Conservation (phyloP, 768 basidiomycete species). For the Leccinum truebloodii region DNA sequence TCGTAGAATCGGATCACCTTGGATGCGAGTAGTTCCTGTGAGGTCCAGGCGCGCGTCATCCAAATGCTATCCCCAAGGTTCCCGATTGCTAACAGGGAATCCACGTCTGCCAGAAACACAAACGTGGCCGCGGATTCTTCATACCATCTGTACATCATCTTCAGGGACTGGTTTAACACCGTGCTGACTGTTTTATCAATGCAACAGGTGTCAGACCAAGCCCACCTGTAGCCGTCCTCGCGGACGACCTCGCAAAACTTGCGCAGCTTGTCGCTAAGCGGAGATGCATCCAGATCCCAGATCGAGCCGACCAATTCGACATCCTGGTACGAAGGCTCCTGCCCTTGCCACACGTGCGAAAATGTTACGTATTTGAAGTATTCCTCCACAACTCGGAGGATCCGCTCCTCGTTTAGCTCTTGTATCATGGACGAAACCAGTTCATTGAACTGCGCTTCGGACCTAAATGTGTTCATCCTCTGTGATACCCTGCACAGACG, state of each 20-base stretch:
- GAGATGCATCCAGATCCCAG: background rate
- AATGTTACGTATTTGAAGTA: constrained; percentile 3
- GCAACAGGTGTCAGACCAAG: background rate
- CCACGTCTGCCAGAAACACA: background rate
- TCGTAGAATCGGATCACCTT: too few species aligned
- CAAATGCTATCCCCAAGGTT: too few species aligned
- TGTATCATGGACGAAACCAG: background rate
- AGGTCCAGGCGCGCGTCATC: too few species aligned
- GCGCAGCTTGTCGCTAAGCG: background rate
- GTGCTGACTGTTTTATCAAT: background rate
- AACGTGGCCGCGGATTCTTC: background rate
- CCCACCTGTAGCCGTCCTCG: background rate
- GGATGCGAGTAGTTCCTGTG: too few species aligned
- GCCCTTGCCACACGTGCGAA: background rate
- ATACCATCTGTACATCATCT: constrained; percentile 6
- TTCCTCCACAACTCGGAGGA: background rate
- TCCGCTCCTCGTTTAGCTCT: background rate
- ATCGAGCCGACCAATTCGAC: background rate
- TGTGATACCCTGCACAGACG: background rate
- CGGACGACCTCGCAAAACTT: background rate
- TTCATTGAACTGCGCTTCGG: background rate
- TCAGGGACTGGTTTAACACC: background rate
- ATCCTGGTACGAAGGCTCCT: background rate
- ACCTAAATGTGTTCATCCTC: background rate
- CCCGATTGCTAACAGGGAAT: too few species aligned